Percentiles rank a stretch among this genome's conserved stretches.
Conservation (phyloP, 2,329 filamentous ascomycete species). For the Xylaria sp. region DNA sequence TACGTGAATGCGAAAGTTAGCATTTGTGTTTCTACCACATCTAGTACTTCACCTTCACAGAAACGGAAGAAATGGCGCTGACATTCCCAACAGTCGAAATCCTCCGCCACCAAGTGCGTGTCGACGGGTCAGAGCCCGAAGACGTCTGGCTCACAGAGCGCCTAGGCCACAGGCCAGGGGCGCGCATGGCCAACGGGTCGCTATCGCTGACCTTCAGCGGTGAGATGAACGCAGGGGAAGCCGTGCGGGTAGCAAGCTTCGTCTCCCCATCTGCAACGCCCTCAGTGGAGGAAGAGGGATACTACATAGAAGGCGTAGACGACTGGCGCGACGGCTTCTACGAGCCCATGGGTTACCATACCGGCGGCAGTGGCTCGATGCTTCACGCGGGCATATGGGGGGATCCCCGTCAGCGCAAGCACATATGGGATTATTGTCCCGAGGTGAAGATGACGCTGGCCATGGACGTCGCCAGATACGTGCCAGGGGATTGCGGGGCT, state of each 20-base stretch:
- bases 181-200: conserved; percentile 63
- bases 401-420: conserved; percentile 56
- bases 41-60: background rate
- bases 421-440: conserved; percentile 67
- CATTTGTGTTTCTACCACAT: background rate
- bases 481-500: conserved; percentile 59
- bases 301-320: conserved; percentile 57
- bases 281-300: conserved; percentile 40
- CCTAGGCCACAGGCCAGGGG: conserved; percentile 59
- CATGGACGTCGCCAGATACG: conserved; percentile 64
- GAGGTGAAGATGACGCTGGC: conserved; percentile 67
- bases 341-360: conserved; percentile 69
- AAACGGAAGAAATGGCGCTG: background rate
- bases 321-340: conserved; percentile 64
- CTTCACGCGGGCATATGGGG: conserved; percentile 62
- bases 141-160: conserved; percentile 67
- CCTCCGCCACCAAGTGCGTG: conserved; percentile 59
- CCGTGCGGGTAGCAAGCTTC: conserved; percentile 40
- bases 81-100: conserved; percentile 53
- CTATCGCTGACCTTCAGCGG: conserved; percentile 61
- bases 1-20: background rate
- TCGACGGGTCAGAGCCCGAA: conserved; percentile 59
- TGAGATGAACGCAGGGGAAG: conserved; percentile 57
- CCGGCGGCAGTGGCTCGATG: conserved; percentile 59
- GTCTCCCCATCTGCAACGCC: background rate